Conservation (phyloP, 495 filamentous ascomycete species). For the Pseudoneurospora amorphoporcata region DNA sequence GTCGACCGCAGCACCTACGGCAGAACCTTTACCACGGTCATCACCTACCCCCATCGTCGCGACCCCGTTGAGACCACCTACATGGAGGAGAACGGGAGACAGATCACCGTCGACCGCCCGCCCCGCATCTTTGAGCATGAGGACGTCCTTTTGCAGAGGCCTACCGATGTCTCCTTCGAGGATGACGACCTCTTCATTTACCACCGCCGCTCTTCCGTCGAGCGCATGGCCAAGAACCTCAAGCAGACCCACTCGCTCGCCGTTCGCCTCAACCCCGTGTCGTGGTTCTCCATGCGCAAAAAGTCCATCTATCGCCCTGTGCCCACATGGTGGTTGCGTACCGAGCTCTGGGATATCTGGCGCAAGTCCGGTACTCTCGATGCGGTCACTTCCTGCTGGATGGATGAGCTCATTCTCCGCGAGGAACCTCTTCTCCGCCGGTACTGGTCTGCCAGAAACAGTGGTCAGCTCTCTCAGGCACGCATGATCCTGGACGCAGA, state of each 20-base stretch:
- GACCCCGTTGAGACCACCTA: slow-evolving; percentile 15
- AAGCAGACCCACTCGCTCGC: neutral
- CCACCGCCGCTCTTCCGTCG: slow-evolving; percentile 7
- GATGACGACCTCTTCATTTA: slow-evolving; percentile 16
- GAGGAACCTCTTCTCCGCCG: slow-evolving; percentile 41
- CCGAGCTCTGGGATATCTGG: slow-evolving; percentile 56
- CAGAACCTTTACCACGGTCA: slow-evolving; percentile 8
- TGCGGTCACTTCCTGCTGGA: slow-evolving; percentile 51
- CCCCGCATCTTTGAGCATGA: slow-evolving; percentile 16
- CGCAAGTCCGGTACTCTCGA: slow-evolving; percentile 49
- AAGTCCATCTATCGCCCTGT: slow-evolving; percentile 11
- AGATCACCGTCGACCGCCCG: neutral
- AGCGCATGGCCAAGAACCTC: slow-evolving; percentile 3
- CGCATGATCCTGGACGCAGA: slow-evolving; percentile 45
- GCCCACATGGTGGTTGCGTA: slow-evolving; percentile 48
- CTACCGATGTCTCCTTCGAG: slow-evolving; percentile 12
- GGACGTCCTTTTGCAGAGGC: slow-evolving; percentile 8
- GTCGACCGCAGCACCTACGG: slow-evolving; percentile 4
- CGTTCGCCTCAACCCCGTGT: slow-evolving; percentile 2
- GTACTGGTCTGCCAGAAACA: slow-evolving; percentile 50
- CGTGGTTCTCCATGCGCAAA: slow-evolving; percentile 8
- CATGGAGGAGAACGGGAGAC: slow-evolving; percentile 1
- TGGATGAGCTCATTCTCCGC: slow-evolving; percentile 52
- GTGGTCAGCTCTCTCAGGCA: slow-evolving; percentile 42
- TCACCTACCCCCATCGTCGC: slow-evolving; percentile 17